Evolutionary conservation across 2,329 filamentous ascomycete genomes (phyloP).

Genomic region (Cytospora paraplurivora): DNA sequence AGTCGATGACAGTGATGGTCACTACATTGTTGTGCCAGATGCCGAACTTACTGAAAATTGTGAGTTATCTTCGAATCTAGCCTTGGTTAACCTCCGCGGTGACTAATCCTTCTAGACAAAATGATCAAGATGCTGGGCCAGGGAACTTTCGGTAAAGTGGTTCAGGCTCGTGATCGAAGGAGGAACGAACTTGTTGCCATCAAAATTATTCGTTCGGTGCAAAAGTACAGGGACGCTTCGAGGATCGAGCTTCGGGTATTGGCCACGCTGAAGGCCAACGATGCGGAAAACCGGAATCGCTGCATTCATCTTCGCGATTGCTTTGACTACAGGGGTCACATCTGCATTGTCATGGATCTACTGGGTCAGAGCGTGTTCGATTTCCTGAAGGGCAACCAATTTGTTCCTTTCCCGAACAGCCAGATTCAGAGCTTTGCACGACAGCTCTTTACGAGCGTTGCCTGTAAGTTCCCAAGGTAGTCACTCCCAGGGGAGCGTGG

Average conservation of each 20-base stretch:
- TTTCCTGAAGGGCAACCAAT: conserved; percentile 92
- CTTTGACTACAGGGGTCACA: conserved; percentile 96
- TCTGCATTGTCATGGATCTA: conserved; percentile 78
- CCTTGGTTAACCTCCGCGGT: not conserved
- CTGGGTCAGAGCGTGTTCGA: conserved; percentile 97
- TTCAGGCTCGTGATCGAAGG: conserved; percentile 82
- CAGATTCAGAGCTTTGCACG: conserved; percentile 97
- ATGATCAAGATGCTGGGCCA: conserved; percentile 90
- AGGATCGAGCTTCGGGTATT: conserved; percentile 92
- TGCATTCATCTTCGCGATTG: conserved; percentile 97
- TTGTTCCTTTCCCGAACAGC: conserved; percentile 96
- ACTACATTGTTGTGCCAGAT: conserved; percentile 91
- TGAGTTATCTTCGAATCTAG: conserved; percentile 50
- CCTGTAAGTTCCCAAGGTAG: conserved; percentile 68
- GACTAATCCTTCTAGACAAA: conserved; percentile 63
- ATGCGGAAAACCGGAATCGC: conserved; percentile 87
- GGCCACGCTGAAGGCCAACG: conserved; percentile 88
- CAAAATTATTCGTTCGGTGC: conserved; percentile 97
- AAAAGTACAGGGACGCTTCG: conserved; percentile 96
- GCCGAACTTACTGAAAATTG: conserved; percentile 86
- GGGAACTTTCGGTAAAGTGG: conserved; percentile 97
- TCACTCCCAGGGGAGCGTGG: not conserved
- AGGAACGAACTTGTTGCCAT: conserved; percentile 82
- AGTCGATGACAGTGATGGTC: conserved; percentile 93
- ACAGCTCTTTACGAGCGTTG: conserved; percentile 96